phyloP scores from a whole-genome alignment of 148 eudicot genomes.

The Hydrangea macrophylla region DNA sequence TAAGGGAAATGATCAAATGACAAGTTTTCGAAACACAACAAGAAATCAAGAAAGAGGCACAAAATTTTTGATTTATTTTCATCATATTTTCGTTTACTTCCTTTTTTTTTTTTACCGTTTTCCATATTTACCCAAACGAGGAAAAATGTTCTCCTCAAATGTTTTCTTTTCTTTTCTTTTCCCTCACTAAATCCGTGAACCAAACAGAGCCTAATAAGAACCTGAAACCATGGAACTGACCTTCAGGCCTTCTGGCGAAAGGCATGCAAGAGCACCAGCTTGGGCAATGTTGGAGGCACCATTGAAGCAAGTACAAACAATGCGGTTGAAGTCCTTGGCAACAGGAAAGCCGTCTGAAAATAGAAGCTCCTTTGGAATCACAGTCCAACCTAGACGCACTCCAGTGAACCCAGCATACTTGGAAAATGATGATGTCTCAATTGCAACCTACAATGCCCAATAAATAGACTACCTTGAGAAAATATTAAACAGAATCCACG shows the following conservation, averaged over 20 bases:
- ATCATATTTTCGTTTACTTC: too few relatives aligned
- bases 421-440: constrained; percentile 89
- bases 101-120: too few relatives aligned
- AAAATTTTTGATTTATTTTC: too few relatives aligned
- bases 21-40: too few relatives aligned
- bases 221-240: constrained; percentile 29
- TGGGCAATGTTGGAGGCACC: constrained; percentile 95
- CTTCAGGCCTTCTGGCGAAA: constrained; percentile 77
- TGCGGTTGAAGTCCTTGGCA: constrained; percentile 88
- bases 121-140: too few relatives aligned
- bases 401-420: constrained; percentile 97
- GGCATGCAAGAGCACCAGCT: constrained; percentile 89
- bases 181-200: too few relatives aligned
- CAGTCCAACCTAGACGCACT: constrained; percentile 97
- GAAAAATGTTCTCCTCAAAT: too few relatives aligned
- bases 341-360: constrained; percentile 89
- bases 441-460: constrained; percentile 58
- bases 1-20: too few relatives aligned
- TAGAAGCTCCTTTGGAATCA: constrained; percentile 67
- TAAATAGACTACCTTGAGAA: not conserved
- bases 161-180: too few relatives aligned
- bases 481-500: not conserved
- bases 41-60: too few relatives aligned
- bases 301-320: constrained; percentile 84
- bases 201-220: too few relatives aligned